Conservation (phyloP, 768 basidiomycete species). For the Lentinula guzmanii region DNA sequence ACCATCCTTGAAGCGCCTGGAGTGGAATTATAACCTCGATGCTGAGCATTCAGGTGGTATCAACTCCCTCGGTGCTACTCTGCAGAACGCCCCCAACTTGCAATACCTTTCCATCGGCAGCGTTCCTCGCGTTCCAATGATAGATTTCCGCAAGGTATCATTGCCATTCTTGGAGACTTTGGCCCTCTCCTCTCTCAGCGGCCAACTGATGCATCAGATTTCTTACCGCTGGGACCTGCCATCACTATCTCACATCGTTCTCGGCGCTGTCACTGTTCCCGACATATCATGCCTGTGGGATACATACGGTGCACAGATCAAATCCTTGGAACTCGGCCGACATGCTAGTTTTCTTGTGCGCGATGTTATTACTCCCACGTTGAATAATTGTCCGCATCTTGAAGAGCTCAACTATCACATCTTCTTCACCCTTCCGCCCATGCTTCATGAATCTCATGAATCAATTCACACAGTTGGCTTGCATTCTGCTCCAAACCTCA, state of each 20-base stretch:
- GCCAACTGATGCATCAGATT: conserved; percentile 46
- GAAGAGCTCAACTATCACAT: conserved; percentile 50
- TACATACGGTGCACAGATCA: conserved; percentile 42
- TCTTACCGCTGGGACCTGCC: conserved; percentile 44
- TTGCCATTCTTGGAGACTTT: conserved; percentile 48
- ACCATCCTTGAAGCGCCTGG: conserved; percentile 51
- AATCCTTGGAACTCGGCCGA: conserved; percentile 51
- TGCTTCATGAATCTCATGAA: conserved; percentile 13
- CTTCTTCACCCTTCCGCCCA: conserved; percentile 36
- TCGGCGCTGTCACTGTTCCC: conserved; percentile 38
- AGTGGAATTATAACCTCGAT: conserved; percentile 60
- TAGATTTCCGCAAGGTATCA: conserved; percentile 20
- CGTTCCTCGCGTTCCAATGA: conserved; percentile 9
- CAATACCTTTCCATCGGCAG: conserved; percentile 40
- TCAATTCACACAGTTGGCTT: conserved; percentile 43
- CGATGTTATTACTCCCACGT: conserved; percentile 41
- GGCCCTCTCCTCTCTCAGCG: conserved; percentile 42
- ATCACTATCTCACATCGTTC: conserved; percentile 41
- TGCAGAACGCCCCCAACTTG: conserved; percentile 47
- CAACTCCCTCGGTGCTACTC: conserved; percentile 50
- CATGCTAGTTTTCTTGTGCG: conserved; percentile 46
- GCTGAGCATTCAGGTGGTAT: conserved; percentile 62
- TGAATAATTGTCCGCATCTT: conserved; percentile 40
- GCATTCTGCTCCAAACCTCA: conserved; percentile 40
- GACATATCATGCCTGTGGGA: conserved; percentile 44